These are phyloP conservation scores for Gloeopeniophorella convolvens DNA, from an alignment of 768 basidiomycete species.

Conservation along the genomic window DNA sequence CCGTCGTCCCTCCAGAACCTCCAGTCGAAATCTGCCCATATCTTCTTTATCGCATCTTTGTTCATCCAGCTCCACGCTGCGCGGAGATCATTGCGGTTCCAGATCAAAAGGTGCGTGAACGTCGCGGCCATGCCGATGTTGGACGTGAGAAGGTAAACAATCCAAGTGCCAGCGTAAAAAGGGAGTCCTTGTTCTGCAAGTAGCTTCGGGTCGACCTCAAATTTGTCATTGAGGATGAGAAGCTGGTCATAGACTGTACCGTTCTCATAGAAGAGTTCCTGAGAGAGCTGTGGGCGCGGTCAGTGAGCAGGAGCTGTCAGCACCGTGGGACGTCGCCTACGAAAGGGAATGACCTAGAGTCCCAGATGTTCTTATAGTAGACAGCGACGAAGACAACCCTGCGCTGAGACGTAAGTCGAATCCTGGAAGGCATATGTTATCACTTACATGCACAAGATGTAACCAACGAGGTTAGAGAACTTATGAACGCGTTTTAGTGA, in stretches of 20 bases:
- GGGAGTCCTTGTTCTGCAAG: slow-evolving; percentile 39
- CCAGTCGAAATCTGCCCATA: slow-evolving; percentile 34
- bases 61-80: slow-evolving; percentile 42
- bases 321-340: neutral
- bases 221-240: slow-evolving; percentile 31
- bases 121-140: slow-evolving; percentile 45
- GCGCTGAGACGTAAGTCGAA: neutral
- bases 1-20: slow-evolving; percentile 39
- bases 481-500: slow-evolving; percentile 16
- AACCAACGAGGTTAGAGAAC: slow-evolving; percentile 43
- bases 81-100: slow-evolving; percentile 40
- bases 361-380: slow-evolving; percentile 26
- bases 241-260: slow-evolving; percentile 24
- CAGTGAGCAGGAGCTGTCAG: neutral
- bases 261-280: slow-evolving; percentile 23
- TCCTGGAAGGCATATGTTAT: neutral
- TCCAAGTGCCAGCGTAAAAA: slow-evolving; percentile 44
- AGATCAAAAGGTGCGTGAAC: slow-evolving; percentile 41
- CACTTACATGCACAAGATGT: slow-evolving; percentile 44
- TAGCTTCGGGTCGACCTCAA: slow-evolving; percentile 36
- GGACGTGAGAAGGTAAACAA: slow-evolving; percentile 36
- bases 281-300: slow-evolving; percentile 20
- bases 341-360: slow-evolving; percentile 19
- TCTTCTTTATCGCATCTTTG: slow-evolving; percentile 30
- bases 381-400: slow-evolving; percentile 25